Evolutionary conservation across 371 early-diverging fungal species (phyloP).

Genomic region (Lichtheimia hyalospora): DNA sequence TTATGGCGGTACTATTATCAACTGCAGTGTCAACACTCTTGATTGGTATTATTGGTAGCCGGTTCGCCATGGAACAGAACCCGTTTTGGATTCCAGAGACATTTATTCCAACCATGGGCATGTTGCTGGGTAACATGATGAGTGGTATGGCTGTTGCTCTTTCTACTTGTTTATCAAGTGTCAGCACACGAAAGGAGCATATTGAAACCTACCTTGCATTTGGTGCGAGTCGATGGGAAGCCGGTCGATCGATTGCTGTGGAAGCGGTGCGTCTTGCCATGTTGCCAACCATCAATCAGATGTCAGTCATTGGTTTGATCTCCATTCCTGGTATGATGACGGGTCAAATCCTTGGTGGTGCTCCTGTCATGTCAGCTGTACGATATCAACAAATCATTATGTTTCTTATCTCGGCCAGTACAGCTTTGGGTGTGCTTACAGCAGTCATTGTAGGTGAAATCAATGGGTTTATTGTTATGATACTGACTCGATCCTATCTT

Average conservation of each 20-base stretch:
- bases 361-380: constrained; percentile 77
- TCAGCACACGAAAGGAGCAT: constrained; percentile 65
- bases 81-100: constrained; percentile 77
- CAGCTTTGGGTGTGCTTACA: constrained; percentile 63
- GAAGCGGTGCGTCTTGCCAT: constrained; percentile 78
- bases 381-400: constrained; percentile 82
- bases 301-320: constrained; percentile 85
- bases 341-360: constrained; percentile 86
- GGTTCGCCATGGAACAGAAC: constrained; percentile 70
- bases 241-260: constrained; percentile 69
- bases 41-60: constrained; percentile 62
- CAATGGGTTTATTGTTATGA: neutral
- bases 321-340: constrained; percentile 93
- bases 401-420: constrained; percentile 79
- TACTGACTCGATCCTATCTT: neutral
- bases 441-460: constrained; percentile 40
- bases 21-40: constrained; percentile 50
- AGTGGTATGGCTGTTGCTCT: constrained; percentile 83
- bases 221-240: constrained; percentile 90
- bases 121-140: constrained; percentile 84
- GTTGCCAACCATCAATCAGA: constrained; percentile 83
- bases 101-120: constrained; percentile 88
- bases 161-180: constrained; percentile 52
- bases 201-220: constrained; percentile 67
- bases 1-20: constrained; percentile 48